Conservation (phyloP, 352 stramenopile species). For the Phytophthora foliorum region DNA sequence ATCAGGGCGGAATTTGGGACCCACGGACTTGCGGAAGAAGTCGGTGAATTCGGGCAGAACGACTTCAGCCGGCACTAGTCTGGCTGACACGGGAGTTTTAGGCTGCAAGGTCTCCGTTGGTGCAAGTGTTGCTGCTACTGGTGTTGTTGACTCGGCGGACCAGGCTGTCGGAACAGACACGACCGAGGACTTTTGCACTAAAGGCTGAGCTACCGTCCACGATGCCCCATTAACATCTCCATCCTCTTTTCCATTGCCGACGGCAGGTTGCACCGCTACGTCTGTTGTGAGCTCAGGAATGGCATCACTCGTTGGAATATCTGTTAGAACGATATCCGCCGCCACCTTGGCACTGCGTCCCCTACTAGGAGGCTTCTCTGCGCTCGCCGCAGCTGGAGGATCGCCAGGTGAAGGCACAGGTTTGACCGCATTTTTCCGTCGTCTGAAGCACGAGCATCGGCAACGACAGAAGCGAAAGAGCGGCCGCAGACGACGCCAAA, state of each 20-base stretch:
- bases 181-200: constrained; percentile 25
- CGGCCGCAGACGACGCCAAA: constrained; percentile 45
- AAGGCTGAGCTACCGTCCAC: constrained; percentile 7
- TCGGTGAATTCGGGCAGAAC: constrained; percentile 80
- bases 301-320: constrained; percentile 24
- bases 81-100: constrained; percentile 14
- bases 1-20: constrained; percentile 52
- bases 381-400: neutral
- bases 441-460: constrained; percentile 31
- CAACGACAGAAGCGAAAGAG: constrained; percentile 33
- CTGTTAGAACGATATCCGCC: constrained; percentile 33
- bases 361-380: constrained; percentile 18
- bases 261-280: neutral
- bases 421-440: constrained; percentile 31
- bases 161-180: constrained; percentile 18
- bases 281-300: constrained; percentile 3
- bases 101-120: constrained; percentile 2
- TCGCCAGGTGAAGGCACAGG: constrained; percentile 9
- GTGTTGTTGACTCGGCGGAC: neutral
- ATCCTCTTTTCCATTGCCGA: constrained; percentile 27
- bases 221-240: constrained; percentile 7
- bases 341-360: constrained; percentile 52
- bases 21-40: constrained; percentile 70
- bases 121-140: neutral
- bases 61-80: constrained; percentile 27